A percentile compares a stretch with the other conserved stretches of the same genome.
Conservation (phyloP, 2,329 filamentous ascomycete species). For the Didymella sp. region DNA sequence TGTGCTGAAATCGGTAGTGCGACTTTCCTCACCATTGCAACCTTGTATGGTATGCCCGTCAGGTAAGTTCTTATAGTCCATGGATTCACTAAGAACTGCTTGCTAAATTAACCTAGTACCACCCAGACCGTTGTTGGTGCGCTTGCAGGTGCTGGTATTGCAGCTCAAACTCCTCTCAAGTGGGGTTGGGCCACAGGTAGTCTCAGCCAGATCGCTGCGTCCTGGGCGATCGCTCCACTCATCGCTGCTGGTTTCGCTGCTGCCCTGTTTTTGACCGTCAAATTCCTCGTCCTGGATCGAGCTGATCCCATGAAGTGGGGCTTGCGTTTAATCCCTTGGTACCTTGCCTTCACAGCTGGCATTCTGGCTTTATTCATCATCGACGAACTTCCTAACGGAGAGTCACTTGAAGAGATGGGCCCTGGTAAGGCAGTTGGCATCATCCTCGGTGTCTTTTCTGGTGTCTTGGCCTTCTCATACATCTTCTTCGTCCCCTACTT, state of each 20-base stretch:
- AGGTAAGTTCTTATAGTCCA: constrained; percentile 1
- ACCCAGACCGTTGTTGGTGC: constrained; percentile 68
- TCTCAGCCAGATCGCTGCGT: constrained; percentile 50
- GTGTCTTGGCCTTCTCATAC: constrained; percentile 29
- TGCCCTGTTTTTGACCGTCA: constrained; percentile 58
- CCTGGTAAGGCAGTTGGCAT: constrained; percentile 37
- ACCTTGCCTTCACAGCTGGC: constrained; percentile 57
- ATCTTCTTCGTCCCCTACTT: constrained; percentile 41
- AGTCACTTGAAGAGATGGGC: constrained; percentile 39
- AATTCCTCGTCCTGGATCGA: constrained; percentile 59
- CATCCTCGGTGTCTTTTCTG: constrained; percentile 38
- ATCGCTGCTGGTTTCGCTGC: constrained; percentile 59
- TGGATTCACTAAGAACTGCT: too few relatives aligned
- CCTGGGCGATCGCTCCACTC: constrained; percentile 59
- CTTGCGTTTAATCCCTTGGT: constrained; percentile 58
- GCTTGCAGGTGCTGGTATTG: constrained; percentile 66
- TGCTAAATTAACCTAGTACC: constrained; percentile 53
- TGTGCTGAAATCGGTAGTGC: constrained; percentile 63
- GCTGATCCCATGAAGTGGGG: constrained; percentile 58
- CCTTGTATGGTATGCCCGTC: constrained; percentile 61
- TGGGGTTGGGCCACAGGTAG: constrained; percentile 40
- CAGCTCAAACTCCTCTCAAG: constrained; percentile 39
- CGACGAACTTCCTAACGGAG: constrained; percentile 51
- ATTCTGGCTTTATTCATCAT: constrained; percentile 67
- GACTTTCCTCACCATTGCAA: constrained; percentile 63